These are phyloP conservation scores for Epichloe uncinata DNA, from an alignment of 2,329 filamentous ascomycete species.

Conservation along the genomic window DNA sequence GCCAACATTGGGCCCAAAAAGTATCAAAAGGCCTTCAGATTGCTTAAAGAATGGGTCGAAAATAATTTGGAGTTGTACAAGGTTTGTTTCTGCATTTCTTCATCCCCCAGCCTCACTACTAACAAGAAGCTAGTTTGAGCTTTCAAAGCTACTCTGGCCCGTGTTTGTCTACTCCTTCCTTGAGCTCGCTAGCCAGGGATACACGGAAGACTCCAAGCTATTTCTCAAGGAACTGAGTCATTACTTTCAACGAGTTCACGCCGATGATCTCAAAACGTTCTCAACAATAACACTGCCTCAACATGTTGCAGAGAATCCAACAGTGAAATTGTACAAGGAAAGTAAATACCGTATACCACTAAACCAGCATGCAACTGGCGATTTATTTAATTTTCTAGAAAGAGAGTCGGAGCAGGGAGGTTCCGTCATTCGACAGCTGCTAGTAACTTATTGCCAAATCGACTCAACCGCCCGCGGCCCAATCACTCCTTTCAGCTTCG, in stretches of 20 bases:
- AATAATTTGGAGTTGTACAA: constrained; percentile 92
- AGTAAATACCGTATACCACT: constrained; percentile 85
- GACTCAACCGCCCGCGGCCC: constrained; percentile 47
- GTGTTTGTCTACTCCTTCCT: constrained; percentile 89
- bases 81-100: constrained; percentile 28
- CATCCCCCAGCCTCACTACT: background rate
- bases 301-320: constrained; percentile 63
- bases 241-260: constrained; percentile 64
- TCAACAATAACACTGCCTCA: constrained; percentile 60
- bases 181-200: constrained; percentile 60
- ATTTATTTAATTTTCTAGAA: constrained; percentile 79
- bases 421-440: constrained; percentile 59
- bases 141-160: constrained; percentile 81
- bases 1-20: constrained; percentile 64
- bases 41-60: constrained; percentile 74
- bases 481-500: constrained; percentile 50
- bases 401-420: constrained; percentile 74
- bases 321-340: constrained; percentile 68
- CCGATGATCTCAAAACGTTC: constrained; percentile 68
- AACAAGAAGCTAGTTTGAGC: constrained; percentile 50
- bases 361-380: constrained; percentile 72
- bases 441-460: constrained; percentile 47
- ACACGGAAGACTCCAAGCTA: constrained; percentile 54
- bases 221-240: constrained; percentile 57
- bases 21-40: constrained; percentile 60